Evolutionary conservation across 495 filamentous ascomycete species (phyloP), one percentile per base, ranked within the genome.

Genomic region (Talaromyces liani): DNA sequence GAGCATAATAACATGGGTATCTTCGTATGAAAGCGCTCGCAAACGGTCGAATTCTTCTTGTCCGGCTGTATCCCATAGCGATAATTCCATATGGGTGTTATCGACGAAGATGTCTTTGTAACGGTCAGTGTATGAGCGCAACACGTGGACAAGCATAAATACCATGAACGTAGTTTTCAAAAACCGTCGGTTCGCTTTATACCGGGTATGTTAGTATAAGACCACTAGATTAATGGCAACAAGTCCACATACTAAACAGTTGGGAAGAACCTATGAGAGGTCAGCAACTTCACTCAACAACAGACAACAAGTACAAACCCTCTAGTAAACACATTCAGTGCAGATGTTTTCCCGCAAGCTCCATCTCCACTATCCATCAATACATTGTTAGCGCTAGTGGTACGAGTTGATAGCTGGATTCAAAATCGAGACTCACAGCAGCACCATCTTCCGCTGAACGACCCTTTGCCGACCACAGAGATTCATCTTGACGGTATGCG

Each of bases 111-210:
- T 96, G 77, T 98, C 94, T 95, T 65, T 25, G 6, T 7, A 0
- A 56, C 12, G 53, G 58, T 63, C 54, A 29, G 16, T 7, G n/a
- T 61, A 33, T 29, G 54, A 12, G n/a, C 33, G 16, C 16, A 64
- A 25, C 31, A 7, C 16, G 12, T 57, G 18, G 16, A 22, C 33
- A 29, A 6, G 33, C 69, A 47, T n/a, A 49, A 31, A 31, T 85
- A 96, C 92, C 92, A 76, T 98, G 94, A 64, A 98, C 94, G 73
- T 98, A 98, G 77, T 98, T 98, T 77, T 98, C 86, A 79, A 98
- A 98, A 66, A 98, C 94, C 20, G 94, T 98, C 60, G 94, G 94
- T 73, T 98, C 94, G 73, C 85, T 88, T 20, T 58, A 49, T 56
- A 79, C 71, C 45, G 27, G 10, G 36, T 5, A 62, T 62, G 39